Percentiles rank a stretch among this genome's conserved stretches.
These are phyloP conservation scores for Pichia occidentalis DNA, from an alignment of 805 yeast species.

Conservation along the genomic window DNA sequence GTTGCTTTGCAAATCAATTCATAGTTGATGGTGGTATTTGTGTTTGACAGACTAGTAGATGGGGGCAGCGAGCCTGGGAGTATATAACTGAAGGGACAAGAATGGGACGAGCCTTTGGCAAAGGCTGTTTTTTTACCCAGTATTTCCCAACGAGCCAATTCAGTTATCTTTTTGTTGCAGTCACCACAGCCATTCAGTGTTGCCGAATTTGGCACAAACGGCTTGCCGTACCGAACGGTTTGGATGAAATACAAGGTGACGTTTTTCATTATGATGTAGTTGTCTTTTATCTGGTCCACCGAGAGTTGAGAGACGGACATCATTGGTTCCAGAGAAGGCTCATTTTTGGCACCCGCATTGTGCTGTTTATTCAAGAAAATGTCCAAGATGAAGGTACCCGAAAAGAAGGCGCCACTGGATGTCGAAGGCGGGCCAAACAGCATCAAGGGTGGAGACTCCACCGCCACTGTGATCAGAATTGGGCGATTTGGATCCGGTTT, in stretches of 20 bases:
- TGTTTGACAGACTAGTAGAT: slow-evolving; percentile 55
- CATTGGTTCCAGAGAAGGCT: slow-evolving; percentile 14
- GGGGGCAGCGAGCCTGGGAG: slow-evolving; percentile 87
- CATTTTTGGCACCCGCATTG: slow-evolving; percentile 6
- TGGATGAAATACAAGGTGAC: slow-evolving; percentile 71
- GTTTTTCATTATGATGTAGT: slow-evolving; percentile 44
- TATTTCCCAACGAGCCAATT: slow-evolving; percentile 85
- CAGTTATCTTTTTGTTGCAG: slow-evolving; percentile 50
- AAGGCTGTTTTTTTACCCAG: slow-evolving; percentile 53
- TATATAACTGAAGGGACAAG: slow-evolving; percentile 86
- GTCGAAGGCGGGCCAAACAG: slow-evolving; percentile 74
- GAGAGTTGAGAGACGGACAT: slow-evolving; percentile 21
- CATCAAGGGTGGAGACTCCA: slow-evolving; percentile 90
- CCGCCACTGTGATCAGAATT: slow-evolving; percentile 43
- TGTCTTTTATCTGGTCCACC: slow-evolving; percentile 20
- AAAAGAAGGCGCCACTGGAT: slow-evolving; percentile 77
- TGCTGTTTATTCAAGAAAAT: slow-evolving; percentile 30
- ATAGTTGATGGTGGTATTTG: slow-evolving; percentile 55
- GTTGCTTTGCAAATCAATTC: slow-evolving; percentile 59
- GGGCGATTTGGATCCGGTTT: slow-evolving; percentile 21
- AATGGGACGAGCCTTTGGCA: slow-evolving; percentile 58
- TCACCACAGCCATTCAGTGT: slow-evolving; percentile 47
- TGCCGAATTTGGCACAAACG: slow-evolving; percentile 52
- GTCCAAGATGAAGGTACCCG: slow-evolving; percentile 67
- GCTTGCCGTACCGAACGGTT: slow-evolving; percentile 56